phyloP scores from a whole-genome alignment of 768 basidiomycete genomes.

The Atractiella rhizophila region DNA sequence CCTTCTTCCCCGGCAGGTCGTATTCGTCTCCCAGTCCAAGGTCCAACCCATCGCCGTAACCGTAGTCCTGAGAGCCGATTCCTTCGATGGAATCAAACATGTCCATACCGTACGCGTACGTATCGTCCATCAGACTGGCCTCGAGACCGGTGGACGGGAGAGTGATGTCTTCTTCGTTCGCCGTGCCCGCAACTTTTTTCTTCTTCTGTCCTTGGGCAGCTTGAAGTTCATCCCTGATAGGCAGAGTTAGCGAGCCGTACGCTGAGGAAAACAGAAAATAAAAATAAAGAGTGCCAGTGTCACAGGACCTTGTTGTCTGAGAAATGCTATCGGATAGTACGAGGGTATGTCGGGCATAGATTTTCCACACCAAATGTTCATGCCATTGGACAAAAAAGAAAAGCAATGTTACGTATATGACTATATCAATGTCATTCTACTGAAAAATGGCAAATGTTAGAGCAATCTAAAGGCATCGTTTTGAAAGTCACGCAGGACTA shows the following conservation, averaged over 20 bases:
- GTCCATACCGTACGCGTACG: constrained; percentile 11
- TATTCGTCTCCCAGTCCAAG: constrained; percentile 39
- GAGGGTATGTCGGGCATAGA: no score
- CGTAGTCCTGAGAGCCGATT: constrained; percentile 65
- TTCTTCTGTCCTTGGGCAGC: constrained; percentile 21
- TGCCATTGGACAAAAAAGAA: constrained; percentile 46
- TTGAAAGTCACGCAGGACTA: no score
- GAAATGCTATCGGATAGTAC: no score
- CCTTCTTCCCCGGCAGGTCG: constrained; percentile 7
- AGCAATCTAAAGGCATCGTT: no score
- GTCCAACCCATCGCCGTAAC: constrained; percentile 47
- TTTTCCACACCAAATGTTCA: constrained; percentile 34
- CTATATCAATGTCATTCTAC: no score
- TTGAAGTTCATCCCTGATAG: constrained; percentile 47
- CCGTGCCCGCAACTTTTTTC: constrained; percentile 25
- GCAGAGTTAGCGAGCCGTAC: constrained; percentile 1
- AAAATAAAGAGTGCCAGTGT: no score
- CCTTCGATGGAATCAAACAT: constrained; percentile 52
- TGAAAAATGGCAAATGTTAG: no score
- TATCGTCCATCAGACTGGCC: no score
- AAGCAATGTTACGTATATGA: no score
- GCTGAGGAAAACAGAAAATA: neutral
- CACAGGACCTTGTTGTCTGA: no score
- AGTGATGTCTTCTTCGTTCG: constrained; percentile 65
- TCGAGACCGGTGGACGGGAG: constrained; percentile 45